Evolutionary conservation across 306 rosid genomes (phyloP).

Genomic region (Trifolium dubium): DNA sequence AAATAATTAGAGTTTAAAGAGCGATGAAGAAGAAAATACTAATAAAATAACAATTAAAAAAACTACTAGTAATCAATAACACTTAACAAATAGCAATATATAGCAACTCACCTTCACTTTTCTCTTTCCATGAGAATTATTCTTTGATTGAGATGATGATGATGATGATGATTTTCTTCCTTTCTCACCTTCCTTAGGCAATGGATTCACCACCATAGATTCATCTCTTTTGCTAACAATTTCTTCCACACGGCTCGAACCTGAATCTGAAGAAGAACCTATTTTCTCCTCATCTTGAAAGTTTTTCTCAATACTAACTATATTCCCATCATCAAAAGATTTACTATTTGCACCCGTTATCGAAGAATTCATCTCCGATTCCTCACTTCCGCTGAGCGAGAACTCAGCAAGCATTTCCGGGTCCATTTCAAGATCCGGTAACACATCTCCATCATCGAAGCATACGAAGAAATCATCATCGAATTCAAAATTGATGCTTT

Average conservation of each 20-base stretch:
- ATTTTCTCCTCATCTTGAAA: conserved; percentile 48
- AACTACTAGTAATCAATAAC: neutral
- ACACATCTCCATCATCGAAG: conserved; percentile 61
- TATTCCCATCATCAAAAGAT: neutral
- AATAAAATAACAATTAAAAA: too few relatives aligned
- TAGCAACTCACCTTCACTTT: conserved; percentile 73
- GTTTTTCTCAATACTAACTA: neutral
- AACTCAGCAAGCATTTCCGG: conserved; percentile 73
- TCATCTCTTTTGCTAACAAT: conserved; percentile 58
- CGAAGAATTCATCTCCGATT: conserved; percentile 57
- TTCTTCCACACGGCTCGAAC: conserved; percentile 54
- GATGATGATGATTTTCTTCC: conserved; percentile 57
- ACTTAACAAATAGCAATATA: neutral
- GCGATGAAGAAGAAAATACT: too few relatives aligned
- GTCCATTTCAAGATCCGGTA: conserved; percentile 93
- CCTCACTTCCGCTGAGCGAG: conserved; percentile 60
- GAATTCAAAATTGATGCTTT: conserved; percentile 70
- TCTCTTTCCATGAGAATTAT: conserved; percentile 68
- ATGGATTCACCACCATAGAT: conserved; percentile 35
- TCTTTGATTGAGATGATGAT: conserved; percentile 56
- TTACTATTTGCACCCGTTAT: conserved; percentile 41
- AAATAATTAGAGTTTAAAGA: too few relatives aligned
- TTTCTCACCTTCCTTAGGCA: conserved; percentile 47
- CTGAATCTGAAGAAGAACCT: conserved; percentile 50
- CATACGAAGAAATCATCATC: conserved; percentile 64